phyloP scores from a whole-genome alignment of 1,284 basidiomycete genomes.

The Mrakiaceae sp. region DNA sequence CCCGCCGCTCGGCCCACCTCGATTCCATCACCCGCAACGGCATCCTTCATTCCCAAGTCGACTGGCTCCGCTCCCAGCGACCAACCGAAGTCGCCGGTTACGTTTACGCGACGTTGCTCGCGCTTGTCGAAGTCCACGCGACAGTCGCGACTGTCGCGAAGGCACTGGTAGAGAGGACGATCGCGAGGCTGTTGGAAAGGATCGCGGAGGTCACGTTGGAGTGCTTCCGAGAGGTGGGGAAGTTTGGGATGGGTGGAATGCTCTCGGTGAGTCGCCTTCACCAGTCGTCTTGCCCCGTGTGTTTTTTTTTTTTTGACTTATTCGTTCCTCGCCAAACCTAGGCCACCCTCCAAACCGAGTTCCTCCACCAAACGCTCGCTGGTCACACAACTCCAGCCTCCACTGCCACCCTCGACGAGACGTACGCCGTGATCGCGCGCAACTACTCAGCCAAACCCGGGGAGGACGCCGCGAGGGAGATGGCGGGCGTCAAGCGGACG shows the following conservation, averaged over 20 bases:
- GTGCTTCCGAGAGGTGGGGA: conserved; percentile 72
- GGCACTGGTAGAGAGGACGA: conserved; percentile 64
- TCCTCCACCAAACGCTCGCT: conserved; percentile 88
- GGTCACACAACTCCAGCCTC: conserved; percentile 74
- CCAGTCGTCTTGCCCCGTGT: conserved; percentile 7
- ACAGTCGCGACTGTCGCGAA: conserved; percentile 73
- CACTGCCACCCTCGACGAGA: conserved; percentile 68
- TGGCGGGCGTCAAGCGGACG: conserved; percentile 84
- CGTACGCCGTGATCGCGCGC: conserved; percentile 89
- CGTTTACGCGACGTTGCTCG: conserved; percentile 80
- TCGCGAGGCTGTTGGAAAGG: conserved; percentile 70
- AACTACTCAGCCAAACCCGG: conserved; percentile 57
- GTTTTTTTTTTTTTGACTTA: too few species aligned
- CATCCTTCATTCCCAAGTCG: conserved; percentile 64
- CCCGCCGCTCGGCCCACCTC: conserved; percentile 60
- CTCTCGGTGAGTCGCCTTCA: conserved; percentile 54
- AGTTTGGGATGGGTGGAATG: conserved; percentile 98
- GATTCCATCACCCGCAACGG: conserved; percentile 61
- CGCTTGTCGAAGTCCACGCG: conserved; percentile 83
- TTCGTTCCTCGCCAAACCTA: conserved; percentile 29
- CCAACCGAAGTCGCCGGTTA: conserved; percentile 88
- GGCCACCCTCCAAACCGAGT: conserved; percentile 98
- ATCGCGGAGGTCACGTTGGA: conserved; percentile 68
- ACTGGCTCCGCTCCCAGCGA: conserved; percentile 83
- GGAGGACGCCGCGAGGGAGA: conserved; percentile 41